These are phyloP conservation scores for Ustilaginoidea virens DNA, from an alignment of 2,329 filamentous ascomycete genomes.

Conservation along the genomic window DNA sequence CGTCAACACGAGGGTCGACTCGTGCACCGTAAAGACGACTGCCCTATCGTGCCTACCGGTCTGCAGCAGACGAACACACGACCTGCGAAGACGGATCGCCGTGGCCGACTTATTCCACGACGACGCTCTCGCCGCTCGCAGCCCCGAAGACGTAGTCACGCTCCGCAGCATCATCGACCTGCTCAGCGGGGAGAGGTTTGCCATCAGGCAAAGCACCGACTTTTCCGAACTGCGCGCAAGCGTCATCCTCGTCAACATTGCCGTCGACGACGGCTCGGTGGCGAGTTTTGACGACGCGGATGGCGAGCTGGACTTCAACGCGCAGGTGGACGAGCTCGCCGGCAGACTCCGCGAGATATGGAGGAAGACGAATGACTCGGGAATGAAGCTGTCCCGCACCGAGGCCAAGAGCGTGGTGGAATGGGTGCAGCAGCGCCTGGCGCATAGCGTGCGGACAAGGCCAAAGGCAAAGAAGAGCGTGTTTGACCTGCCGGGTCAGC, in stretches of 20 bases:
- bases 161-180: conserved; percentile 29
- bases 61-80: conserved; percentile 31
- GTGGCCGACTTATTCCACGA: conserved; percentile 45
- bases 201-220: conserved; percentile 40
- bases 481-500: conserved; percentile 23
- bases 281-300: conserved; percentile 12
- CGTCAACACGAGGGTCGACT: conserved; percentile 27
- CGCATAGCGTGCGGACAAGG: conserved; percentile 54
- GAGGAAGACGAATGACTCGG: conserved; percentile 55
- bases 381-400: conserved; percentile 55
- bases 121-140: conserved; percentile 21
- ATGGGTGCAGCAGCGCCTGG: conserved; percentile 56
- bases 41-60: conserved; percentile 44
- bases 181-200: conserved; percentile 33
- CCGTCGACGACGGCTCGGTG: conserved; percentile 46
- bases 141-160: conserved; percentile 25
- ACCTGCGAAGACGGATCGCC: conserved; percentile 52
- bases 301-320: conserved; percentile 44
- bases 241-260: conserved; percentile 56
- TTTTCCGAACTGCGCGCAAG: conserved; percentile 53
- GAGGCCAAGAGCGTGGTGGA: conserved; percentile 67
- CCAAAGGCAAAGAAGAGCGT: conserved; percentile 36
- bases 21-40: conserved; percentile 38
- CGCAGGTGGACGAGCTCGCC: conserved; percentile 51
- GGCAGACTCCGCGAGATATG: conserved; percentile 40